phyloP scores from a whole-genome alignment of 208 protist species.

The Crithidia expoeki region DNA sequence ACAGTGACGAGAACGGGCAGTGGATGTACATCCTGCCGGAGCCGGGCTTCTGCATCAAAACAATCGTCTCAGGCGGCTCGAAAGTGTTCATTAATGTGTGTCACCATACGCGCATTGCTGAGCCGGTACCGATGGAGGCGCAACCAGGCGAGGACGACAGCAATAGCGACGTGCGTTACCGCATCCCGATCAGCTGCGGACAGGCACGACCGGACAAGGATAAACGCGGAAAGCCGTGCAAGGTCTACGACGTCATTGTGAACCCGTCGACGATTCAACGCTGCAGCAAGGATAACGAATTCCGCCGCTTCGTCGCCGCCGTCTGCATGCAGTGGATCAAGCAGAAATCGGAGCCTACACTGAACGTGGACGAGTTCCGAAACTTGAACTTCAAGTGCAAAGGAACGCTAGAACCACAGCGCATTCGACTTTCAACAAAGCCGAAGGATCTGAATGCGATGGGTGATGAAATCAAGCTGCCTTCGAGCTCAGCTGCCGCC shows the following conservation, averaged over 20 bases:
- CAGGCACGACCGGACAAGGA: conserved; percentile 79
- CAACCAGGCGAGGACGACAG: conserved; percentile 12
- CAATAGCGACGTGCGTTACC: conserved; percentile 61
- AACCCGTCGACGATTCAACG: conserved; percentile 79
- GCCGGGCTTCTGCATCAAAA: conserved; percentile 90
- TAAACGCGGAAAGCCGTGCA: conserved; percentile 85
- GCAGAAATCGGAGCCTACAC: conserved; percentile 89
- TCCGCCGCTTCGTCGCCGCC: conserved; percentile 84
- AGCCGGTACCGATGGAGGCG: conserved; percentile 82
- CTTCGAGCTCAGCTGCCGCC: conserved; percentile 35
- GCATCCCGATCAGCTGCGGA: conserved; percentile 89
- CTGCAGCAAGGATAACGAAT: conserved; percentile 77
- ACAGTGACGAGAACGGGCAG: conserved; percentile 87
- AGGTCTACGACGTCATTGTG: conserved; percentile 92
- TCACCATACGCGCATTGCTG: conserved; percentile 81
- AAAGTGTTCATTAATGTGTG: conserved; percentile 94
- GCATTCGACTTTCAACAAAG: conserved; percentile 71
- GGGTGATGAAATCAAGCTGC: conserved; percentile 86
- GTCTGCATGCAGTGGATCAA: conserved; percentile 92
- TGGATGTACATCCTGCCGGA: conserved; percentile 88
- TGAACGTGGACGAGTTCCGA: conserved; percentile 87
- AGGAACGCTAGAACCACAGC: conserved; percentile 82
- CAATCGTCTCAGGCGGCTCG: conserved; percentile 48
- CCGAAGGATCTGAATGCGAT: conserved; percentile 73
- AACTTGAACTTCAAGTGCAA: conserved; percentile 91